Conservation (phyloP, 1,139 yeast species). For the Nakaseomyces nivariensis region DNA sequence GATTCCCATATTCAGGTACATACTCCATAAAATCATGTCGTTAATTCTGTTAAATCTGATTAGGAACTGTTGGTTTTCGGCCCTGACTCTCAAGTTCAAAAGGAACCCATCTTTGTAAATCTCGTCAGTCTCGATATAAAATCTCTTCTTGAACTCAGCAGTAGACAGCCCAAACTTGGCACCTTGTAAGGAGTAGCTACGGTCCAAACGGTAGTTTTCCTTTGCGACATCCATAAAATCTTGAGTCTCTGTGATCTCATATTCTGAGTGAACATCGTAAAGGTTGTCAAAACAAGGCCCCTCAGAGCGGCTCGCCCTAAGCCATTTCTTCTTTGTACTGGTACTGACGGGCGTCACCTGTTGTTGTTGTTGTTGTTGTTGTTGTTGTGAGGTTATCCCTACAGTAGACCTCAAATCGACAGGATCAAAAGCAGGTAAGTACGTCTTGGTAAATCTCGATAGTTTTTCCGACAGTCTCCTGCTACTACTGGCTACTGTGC, state of each 20-base stretch:
- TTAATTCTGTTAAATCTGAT: constrained; percentile 45
- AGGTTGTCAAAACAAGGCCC: not conserved
- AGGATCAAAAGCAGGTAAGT: constrained; percentile 1
- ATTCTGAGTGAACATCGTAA: not conserved
- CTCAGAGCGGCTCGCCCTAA: not conserved
- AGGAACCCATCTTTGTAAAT: constrained; percentile 5
- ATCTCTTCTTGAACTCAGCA: constrained; percentile 39
- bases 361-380: not conserved
- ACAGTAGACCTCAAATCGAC: not conserved
- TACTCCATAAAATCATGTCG: constrained; percentile 56
- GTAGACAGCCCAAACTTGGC: constrained; percentile 58
- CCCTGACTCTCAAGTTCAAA: constrained; percentile 39
- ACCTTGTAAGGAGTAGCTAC: constrained; percentile 59
- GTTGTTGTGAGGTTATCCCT: not conserved
- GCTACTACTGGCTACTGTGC: not conserved
- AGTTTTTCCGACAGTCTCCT: not conserved
- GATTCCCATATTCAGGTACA: constrained; percentile 41
- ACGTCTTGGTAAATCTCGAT: not conserved
- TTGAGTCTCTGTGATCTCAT: not conserved
- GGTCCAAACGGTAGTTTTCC: constrained; percentile 28
- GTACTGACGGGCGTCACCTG: no score
- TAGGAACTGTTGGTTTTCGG: constrained; percentile 59
- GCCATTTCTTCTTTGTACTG: not conserved
- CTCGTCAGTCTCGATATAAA: constrained; percentile 27
- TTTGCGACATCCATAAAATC: constrained; percentile 2